Conservation (phyloP, 768 basidiomycete genomes). For the Suillus subluteus region DNA sequence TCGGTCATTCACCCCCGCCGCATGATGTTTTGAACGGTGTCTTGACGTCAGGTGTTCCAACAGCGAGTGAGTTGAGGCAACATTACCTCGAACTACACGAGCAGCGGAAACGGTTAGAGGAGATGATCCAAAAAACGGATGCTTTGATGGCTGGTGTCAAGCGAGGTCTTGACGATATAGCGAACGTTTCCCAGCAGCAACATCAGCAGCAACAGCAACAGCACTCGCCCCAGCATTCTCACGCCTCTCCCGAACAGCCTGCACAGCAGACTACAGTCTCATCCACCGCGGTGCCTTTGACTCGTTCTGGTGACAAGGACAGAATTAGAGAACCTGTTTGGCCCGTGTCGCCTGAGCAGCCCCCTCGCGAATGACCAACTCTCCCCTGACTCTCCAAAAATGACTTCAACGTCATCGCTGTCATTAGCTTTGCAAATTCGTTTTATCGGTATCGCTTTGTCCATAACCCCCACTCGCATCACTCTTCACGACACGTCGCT, state of each 20-base stretch:
- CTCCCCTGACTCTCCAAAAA: background rate
- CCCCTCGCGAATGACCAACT: constrained; percentile 27
- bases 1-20: constrained; percentile 40
- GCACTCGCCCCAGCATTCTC: constrained; percentile 28
- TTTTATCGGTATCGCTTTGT: constrained; percentile 31
- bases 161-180: constrained; percentile 78
- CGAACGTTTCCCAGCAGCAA: constrained; percentile 37
- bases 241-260: constrained; percentile 27
- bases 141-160: constrained; percentile 71
- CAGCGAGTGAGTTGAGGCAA: constrained; percentile 64
- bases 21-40: constrained; percentile 36
- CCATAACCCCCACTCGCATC: constrained; percentile 31
- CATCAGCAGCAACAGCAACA: constrained; percentile 21
- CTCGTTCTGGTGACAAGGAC: constrained; percentile 33
- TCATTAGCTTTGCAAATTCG: constrained; percentile 28
- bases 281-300: constrained; percentile 21
- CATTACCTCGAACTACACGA: constrained; percentile 70
- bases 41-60: constrained; percentile 40
- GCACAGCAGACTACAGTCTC: constrained; percentile 25
- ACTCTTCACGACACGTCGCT: constrained; percentile 13
- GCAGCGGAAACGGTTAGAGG: constrained; percentile 67
- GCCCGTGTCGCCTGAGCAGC: constrained; percentile 32
- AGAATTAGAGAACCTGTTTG: constrained; percentile 32
- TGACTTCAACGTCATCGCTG: constrained; percentile 11
- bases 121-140: constrained; percentile 77